phyloP scores from a whole-genome alignment of 805 yeast genomes.

The Cyberlindnera maclurae region DNA sequence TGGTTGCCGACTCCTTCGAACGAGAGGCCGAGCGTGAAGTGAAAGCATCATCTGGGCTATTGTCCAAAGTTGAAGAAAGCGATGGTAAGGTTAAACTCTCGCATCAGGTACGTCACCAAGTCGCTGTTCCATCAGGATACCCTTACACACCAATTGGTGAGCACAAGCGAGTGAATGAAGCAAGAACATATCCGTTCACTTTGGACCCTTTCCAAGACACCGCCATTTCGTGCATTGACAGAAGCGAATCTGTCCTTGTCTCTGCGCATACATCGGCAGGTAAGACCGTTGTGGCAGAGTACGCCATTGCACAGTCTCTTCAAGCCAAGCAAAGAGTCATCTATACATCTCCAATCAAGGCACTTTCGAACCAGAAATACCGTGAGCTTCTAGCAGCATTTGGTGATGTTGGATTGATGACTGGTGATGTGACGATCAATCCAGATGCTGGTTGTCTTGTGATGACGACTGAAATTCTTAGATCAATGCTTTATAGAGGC shows the following conservation, averaged over 20 bases:
- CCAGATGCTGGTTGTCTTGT: conserved; percentile 98
- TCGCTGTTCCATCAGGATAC: conserved; percentile 89
- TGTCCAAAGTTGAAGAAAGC: conserved; percentile 33
- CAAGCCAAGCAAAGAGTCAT: conserved; percentile 93
- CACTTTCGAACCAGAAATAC: conserved; percentile 83
- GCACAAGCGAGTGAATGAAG: conserved; percentile 72
- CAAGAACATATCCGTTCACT: conserved; percentile 85
- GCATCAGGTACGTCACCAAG: conserved; percentile 97
- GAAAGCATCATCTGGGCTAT: conserved; percentile 68
- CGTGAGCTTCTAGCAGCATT: conserved; percentile 87
- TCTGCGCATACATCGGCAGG: conserved; percentile 99
- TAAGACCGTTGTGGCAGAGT: conserved; percentile 96
- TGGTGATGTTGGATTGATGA: conserved; percentile 94
- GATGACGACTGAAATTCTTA: conserved; percentile 96
- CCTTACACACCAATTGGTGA: conserved; percentile 84
- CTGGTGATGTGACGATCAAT: conserved; percentile 97
- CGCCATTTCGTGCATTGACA: conserved; percentile 90
- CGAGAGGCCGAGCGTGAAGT: conserved; percentile 88
- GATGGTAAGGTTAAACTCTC: conserved; percentile 59
- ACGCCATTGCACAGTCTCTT: conserved; percentile 93
- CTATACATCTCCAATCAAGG: conserved; percentile 93
- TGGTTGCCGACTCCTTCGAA: conserved; percentile 81
- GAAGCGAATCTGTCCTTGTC: conserved; percentile 89
- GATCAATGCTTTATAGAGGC: conserved; percentile 96
- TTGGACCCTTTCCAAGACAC: conserved; percentile 98